These are phyloP conservation scores for Tricholoma hemisulphureum DNA, from an alignment of 768 basidiomycete species.

Conservation along the genomic window DNA sequence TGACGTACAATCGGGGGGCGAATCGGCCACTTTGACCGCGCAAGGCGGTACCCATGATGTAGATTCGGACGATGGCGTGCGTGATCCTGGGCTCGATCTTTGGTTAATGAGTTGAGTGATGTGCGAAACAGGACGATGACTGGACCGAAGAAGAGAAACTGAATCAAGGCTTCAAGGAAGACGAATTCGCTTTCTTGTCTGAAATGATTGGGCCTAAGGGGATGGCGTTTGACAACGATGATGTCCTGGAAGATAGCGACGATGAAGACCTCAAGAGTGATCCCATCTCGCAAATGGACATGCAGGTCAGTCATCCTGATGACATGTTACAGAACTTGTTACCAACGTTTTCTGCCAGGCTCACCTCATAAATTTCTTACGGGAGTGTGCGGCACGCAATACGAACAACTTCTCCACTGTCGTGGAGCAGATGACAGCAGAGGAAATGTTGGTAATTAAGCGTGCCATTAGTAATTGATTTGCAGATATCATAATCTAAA, in stretches of 20 bases:
- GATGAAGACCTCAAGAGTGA: conserved; percentile 91
- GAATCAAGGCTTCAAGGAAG: conserved; percentile 57
- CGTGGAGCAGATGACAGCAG: conserved; percentile 64
- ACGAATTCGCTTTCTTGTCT: conserved; percentile 82
- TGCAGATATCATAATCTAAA: too few species aligned
- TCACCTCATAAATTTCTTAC: conserved; percentile 69
- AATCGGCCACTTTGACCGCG: conserved; percentile 63
- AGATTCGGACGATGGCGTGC: conserved; percentile 76
- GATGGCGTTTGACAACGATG: conserved; percentile 74
- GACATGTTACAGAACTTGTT: neutral
- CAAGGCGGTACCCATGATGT: conserved; percentile 50
- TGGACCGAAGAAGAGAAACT: conserved; percentile 88
- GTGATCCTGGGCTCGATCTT: conserved; percentile 19
- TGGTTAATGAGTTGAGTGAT: conserved; percentile 2
- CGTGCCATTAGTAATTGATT: conserved; percentile 36
- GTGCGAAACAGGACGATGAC: conserved; percentile 66
- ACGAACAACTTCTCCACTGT: conserved; percentile 59
- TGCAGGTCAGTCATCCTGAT: conserved; percentile 45
- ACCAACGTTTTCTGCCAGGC: conserved; percentile 38
- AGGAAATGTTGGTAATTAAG: conserved; percentile 69
- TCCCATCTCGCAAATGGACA: conserved; percentile 83
- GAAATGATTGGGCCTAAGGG: conserved; percentile 78
- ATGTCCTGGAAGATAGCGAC: conserved; percentile 66
- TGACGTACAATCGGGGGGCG: conserved; percentile 79
- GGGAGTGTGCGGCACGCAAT: conserved; percentile 63